phyloP scores from a whole-genome alignment of 345 rosid species.

The Murraya paniculata region DNA sequence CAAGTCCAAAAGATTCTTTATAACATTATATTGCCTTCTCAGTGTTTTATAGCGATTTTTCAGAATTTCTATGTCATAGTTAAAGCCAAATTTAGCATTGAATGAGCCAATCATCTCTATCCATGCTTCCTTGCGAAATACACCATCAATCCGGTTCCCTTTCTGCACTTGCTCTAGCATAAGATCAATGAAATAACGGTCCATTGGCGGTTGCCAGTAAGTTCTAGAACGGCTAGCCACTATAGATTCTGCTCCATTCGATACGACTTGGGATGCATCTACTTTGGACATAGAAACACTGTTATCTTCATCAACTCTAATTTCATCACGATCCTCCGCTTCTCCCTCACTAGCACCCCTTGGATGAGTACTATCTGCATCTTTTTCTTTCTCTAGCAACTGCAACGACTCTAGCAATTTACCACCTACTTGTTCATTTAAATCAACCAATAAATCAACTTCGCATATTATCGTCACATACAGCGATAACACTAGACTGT shows the following conservation, averaged over 20 bases:
- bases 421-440: slow-evolving; percentile 26
- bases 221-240: slow-evolving; percentile 50
- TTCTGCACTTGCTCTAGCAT: slow-evolving; percentile 73
- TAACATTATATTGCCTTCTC: slow-evolving; percentile 63
- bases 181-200: slow-evolving; percentile 66
- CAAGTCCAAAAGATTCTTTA: slow-evolving; percentile 61
- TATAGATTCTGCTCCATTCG: slow-evolving; percentile 9
- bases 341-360: slow-evolving; percentile 25
- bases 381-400: slow-evolving; percentile 20
- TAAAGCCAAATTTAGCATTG: slow-evolving; percentile 66
- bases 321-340: slow-evolving; percentile 28
- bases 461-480: not conserved
- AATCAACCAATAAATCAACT: slow-evolving; percentile 8
- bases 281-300: slow-evolving; percentile 29
- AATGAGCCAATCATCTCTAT: slow-evolving; percentile 62
- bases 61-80: slow-evolving; percentile 60
- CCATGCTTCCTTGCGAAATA: slow-evolving; percentile 82
- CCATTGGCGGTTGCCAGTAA: slow-evolving; percentile 91
- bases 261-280: slow-evolving; percentile 16
- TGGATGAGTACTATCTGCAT: slow-evolving; percentile 1
- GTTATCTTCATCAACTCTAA: slow-evolving; percentile 35
- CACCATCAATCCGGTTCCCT: slow-evolving; percentile 77
- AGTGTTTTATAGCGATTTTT: slow-evolving; percentile 84
- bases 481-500: not conserved
- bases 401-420: slow-evolving; percentile 19